Conservation (phyloP, 2,329 filamentous ascomycete species). For the Nemania serpens region DNA sequence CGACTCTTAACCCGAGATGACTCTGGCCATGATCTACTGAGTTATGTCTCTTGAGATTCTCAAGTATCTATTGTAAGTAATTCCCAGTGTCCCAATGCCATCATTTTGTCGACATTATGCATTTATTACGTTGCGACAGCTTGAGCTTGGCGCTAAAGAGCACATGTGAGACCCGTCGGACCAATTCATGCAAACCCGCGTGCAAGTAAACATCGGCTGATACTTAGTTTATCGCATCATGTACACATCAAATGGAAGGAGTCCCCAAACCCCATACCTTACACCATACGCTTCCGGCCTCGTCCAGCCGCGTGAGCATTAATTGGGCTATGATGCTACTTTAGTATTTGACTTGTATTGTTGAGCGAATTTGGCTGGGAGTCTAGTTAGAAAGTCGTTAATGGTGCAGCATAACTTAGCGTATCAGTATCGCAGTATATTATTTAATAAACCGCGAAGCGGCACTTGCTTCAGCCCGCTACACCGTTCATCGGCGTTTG, state of each 20-base stretch:
- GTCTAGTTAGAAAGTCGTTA: not conserved
- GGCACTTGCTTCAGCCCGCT: slow-evolving; percentile 1
- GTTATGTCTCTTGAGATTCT: not conserved
- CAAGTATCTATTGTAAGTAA: not conserved
- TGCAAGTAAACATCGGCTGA: not conserved
- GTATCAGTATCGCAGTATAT: not conserved
- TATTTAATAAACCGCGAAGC: not conserved
- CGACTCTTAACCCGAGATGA: not conserved
- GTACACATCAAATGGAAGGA: not conserved
- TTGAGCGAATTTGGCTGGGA: not conserved
- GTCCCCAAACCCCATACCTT: not conserved
- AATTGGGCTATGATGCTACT: not conserved
- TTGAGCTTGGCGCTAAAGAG: too few relatives aligned
- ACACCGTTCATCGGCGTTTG: not conserved
- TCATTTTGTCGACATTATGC: too few relatives aligned
- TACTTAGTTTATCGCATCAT: not conserved
- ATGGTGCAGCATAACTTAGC: not conserved
- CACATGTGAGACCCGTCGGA: too few relatives aligned
- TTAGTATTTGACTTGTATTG: not conserved
- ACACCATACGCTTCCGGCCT: not conserved
- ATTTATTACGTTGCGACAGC: too few relatives aligned
- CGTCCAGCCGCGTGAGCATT: not conserved
- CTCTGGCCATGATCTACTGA: not conserved
- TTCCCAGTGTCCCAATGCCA: not conserved
- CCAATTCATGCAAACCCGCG: too few relatives aligned